Evolutionary conservation across 1,284 basidiomycete genomes (phyloP).

Genomic region (Fistulina hepatica): DNA sequence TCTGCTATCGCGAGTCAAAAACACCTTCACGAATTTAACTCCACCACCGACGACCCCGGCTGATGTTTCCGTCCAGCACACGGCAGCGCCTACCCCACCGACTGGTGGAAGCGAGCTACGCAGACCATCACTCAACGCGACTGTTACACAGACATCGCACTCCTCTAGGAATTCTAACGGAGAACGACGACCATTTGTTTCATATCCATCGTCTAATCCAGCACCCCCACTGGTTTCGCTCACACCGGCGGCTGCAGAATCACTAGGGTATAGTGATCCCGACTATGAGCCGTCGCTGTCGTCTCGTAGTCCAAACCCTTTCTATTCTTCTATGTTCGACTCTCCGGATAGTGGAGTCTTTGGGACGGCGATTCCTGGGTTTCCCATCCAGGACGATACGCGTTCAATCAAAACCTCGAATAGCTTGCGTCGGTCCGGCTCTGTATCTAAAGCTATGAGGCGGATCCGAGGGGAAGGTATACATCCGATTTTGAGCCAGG

Average conservation of each 20-base stretch:
- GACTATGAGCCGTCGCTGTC: conserved; percentile 64
- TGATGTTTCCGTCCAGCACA: conserved; percentile 27
- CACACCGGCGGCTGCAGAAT: conserved; percentile 68
- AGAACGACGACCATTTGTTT: too few species aligned
- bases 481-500: conserved; percentile 18
- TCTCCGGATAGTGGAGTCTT: conserved; percentile 45
- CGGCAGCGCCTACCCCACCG: conserved; percentile 21
- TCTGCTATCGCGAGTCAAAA: conserved; percentile 68
- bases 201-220: too few species aligned
- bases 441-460: conserved; percentile 83
- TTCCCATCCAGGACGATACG: conserved; percentile 74
- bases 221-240: conserved; percentile 75
- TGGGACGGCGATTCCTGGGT: conserved; percentile 71
- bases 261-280: too few species aligned
- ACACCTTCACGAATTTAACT: conserved; percentile 35
- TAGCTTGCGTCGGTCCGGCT: conserved; percentile 63
- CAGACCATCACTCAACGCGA: conserved; percentile 38
- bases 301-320: conserved; percentile 39
- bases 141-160: conserved; percentile 35
- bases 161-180: conserved; percentile 33
- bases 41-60: background rate
- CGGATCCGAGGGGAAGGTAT: conserved; percentile 77
- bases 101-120: conserved; percentile 36
- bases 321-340: conserved; percentile 42
- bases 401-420: conserved; percentile 64